Base-by-base conservation (phyloP, 257 asterid species). In the Nicotiana attenuata region DNA sequence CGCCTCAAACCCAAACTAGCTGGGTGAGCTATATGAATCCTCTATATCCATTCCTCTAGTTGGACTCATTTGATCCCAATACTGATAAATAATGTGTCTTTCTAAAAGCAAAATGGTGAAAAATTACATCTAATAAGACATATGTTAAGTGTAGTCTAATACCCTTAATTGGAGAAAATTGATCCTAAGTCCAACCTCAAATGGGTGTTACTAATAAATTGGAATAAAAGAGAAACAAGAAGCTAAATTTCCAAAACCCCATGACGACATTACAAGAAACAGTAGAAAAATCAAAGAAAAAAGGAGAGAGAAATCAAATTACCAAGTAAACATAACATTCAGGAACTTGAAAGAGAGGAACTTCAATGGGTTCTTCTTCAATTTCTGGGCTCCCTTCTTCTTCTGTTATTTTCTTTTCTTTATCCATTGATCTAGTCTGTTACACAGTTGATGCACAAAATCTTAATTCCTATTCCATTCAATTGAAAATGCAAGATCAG, bases 281-380 rank as follows among this genome's bases (percentile, higher is more conserved):
- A 63, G 35, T 67, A 16, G 31, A 64, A 77, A 80, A 17, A 28
- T 45, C 7, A 71, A 55, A 35, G 15, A 6, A 31, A 82, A 50
- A 45, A 50, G 63, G 41, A 50, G n/a, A 47, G 52, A n/a, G 64
- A 77, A 45, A 41, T 0, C 9, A 52, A 31, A 73, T 88, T 91
- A 94, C 98, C 95, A 94, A 82, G 88, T 94, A 94, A 66, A 94
- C 98, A 84, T 92, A 94, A 88, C 97, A 92, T 87, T 92, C 98
- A 65, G 97, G 71, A 59, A 92, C 97, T 89, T 94, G 97, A 89
- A 91, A 94, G 65, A 91, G 90, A 84, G 90, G 85, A 60, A 92
- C 85, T 88, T 94, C 97, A 66, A 91, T 63, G 47, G 93, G 92
- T 82, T 89, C 92, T 87, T 89, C 92, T 87, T 90, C 94, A 45